A percentile compares a stretch with the other conserved stretches of the same genome.
These are phyloP conservation scores for Exophiala oligosperma DNA, from an alignment of 2,329 filamentous ascomycete species.

Conservation along the genomic window DNA sequence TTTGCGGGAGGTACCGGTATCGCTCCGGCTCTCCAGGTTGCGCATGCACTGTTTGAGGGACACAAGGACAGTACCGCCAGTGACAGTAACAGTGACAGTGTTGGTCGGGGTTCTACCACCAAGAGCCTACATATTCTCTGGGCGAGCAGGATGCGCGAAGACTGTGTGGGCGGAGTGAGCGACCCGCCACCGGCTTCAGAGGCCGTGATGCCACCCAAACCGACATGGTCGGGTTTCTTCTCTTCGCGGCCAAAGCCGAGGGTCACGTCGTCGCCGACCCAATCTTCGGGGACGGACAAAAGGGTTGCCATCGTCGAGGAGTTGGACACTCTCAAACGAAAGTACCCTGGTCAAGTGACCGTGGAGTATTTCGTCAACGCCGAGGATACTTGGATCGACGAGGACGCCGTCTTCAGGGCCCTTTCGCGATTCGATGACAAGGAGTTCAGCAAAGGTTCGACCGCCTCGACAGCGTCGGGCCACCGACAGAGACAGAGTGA, in stretches of 20 bases:
- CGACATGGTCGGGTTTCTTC: slow-evolving; percentile 21
- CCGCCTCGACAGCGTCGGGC: slow-evolving; percentile 21
- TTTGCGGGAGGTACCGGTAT: slow-evolving; percentile 91
- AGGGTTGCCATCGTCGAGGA: slow-evolving; percentile 56
- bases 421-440: slow-evolving; percentile 20
- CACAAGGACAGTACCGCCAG: slow-evolving; percentile 36
- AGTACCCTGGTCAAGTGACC: slow-evolving; percentile 56
- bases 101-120: slow-evolving; percentile 9
- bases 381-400: slow-evolving; percentile 67
- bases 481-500: slow-evolving; percentile 36
- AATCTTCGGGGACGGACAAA: slow-evolving; percentile 5
- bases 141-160: slow-evolving; percentile 69
- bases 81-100: no score
- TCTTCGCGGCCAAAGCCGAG: slow-evolving; percentile 4
- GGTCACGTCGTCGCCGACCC: slow-evolving; percentile 13
- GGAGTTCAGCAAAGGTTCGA: slow-evolving; percentile 23
- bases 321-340: slow-evolving; percentile 61
- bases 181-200: slow-evolving; percentile 38
- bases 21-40: slow-evolving; percentile 82
- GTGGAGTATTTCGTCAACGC: slow-evolving; percentile 82
- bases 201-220: slow-evolving; percentile 14
- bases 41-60: slow-evolving; percentile 54
- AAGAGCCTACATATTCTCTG: slow-evolving; percentile 72
- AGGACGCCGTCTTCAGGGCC: slow-evolving; percentile 47
- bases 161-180: slow-evolving; percentile 63